A percentile compares a stretch with the other conserved stretches of the same genome.
phyloP scores from a whole-genome alignment of 768 basidiomycete genomes.

The Leucocoprinus birnbaumii region DNA sequence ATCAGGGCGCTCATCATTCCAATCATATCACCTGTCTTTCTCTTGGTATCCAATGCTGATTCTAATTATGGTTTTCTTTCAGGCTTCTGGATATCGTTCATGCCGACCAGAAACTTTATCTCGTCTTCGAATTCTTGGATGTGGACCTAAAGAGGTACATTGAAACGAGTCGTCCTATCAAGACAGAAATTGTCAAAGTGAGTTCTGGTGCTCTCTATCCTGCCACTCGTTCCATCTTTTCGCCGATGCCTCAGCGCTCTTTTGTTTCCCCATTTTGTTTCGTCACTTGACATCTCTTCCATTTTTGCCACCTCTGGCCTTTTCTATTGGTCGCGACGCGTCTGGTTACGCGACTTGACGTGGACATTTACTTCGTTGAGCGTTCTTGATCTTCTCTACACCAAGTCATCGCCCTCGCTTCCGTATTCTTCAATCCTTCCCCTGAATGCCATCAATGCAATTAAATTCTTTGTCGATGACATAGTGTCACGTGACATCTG shows the following conservation, averaged over 20 bases:
- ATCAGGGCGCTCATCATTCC: slow-evolving; percentile 9
- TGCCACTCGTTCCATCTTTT: slow-evolving; percentile 13
- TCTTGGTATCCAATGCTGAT: not conserved
- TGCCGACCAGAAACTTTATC: slow-evolving; percentile 93
- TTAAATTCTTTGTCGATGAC: slow-evolving; percentile 14
- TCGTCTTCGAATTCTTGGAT: slow-evolving; percentile 97
- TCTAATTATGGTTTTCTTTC: slow-evolving; percentile 12
- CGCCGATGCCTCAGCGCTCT: not conserved
- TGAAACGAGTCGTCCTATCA: slow-evolving; percentile 84
- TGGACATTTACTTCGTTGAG: not conserved
- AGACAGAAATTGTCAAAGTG: slow-evolving; percentile 78
- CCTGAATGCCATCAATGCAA: not conserved
- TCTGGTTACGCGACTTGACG: not conserved
- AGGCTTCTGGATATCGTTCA: slow-evolving; percentile 97
- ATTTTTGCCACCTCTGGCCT: not conserved
- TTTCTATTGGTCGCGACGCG: not conserved
- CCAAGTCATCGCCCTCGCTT: not conserved
- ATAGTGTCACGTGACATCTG: slow-evolving; percentile 25
- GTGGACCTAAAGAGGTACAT: slow-evolving; percentile 97
- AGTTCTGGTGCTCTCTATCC: slow-evolving; percentile 23
- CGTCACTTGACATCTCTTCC: slow-evolving; percentile 7
- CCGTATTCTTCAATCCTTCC: not conserved
- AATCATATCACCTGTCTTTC: slow-evolving; percentile 9
- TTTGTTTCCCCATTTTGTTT: not conserved
- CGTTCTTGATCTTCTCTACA: not conserved